Evolutionary conservation across 345 rosid species (phyloP), one percentile per base, ranked within the genome.

Genomic region (Arabidopsis arenosa): DNA sequence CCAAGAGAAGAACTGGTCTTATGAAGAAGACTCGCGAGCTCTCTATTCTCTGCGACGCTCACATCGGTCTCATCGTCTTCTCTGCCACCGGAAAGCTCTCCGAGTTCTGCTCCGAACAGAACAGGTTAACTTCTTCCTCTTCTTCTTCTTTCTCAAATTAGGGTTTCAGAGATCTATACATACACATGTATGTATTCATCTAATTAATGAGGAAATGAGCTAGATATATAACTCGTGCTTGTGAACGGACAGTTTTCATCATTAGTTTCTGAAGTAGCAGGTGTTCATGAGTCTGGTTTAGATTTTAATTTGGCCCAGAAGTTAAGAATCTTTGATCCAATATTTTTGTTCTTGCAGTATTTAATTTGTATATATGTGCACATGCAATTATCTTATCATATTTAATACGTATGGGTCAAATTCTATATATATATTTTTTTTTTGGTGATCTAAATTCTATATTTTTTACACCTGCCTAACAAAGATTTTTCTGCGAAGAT

Each of bases 31-130:
- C 83, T 9, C 74, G 66, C 30, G 87, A 84, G 67, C 85, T 84
- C 33, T 75, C 87, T 56, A 78, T 84, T 66, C 82, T 84, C 23
- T 84, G 87, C 4, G 87, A 84, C 18, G 87, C 85, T 58, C 80
- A 84, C 70, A 82, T 84, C 66, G 87, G 80, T n/a, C 83, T 82
- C 71, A 80, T 84, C 59, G 63, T 84, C 72, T 82, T 82, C 80
- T 84, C 87, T 4, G 71, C 80, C 79, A 70, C 81, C 3, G 87
- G 85, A 43, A 84, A 84, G 64, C 47, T 80, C 67, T 77, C 64
- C 18, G 68, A 84, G 43, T 84, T 71, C 70, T 77, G 84, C 77
- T 68, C 76, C 36, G 79, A 79, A 41, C 55, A 70, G 2, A 40
- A 49, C 75, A 79, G 79, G 83, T 84, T 26, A 9, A 37, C 67